A percentile compares a stretch with the other conserved stretches of the same genome.
phyloP scores from a whole-genome alignment of 2,329 filamentous ascomycete genomes.

The Sporothrix pallida region DNA sequence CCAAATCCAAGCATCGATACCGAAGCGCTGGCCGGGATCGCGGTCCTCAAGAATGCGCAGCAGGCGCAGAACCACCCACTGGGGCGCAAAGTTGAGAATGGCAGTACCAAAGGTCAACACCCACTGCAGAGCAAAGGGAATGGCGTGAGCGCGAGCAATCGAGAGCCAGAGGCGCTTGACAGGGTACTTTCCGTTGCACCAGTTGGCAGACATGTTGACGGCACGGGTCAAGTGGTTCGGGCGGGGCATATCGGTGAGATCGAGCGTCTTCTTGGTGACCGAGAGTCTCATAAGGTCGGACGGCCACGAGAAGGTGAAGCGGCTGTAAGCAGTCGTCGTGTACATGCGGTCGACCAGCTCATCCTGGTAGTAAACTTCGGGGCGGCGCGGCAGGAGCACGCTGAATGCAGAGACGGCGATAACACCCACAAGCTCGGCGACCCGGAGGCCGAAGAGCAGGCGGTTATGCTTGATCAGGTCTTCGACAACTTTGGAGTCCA shows the following conservation, averaged over 20 bases:
- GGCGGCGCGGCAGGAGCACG: constrained; percentile 68
- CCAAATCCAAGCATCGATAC: constrained; percentile 68
- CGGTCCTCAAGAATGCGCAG: constrained; percentile 67
- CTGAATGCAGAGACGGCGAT: constrained; percentile 56
- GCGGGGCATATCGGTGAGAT: constrained; percentile 66
- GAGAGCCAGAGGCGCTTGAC: constrained; percentile 63
- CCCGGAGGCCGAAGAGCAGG: constrained; percentile 53
- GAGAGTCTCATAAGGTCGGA: constrained; percentile 60
- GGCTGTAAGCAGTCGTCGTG: constrained; percentile 64
- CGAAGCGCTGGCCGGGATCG: constrained; percentile 51
- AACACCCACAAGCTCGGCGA: constrained; percentile 53
- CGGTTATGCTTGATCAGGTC: constrained; percentile 44
- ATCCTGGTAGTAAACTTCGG: constrained; percentile 66
- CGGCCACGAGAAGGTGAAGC: constrained; percentile 72
- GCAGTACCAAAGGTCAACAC: constrained; percentile 59
- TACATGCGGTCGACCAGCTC: constrained; percentile 67
- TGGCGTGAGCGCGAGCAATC: constrained; percentile 63
- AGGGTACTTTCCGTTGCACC: constrained; percentile 54
- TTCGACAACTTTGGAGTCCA: constrained; percentile 51
- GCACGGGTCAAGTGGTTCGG: constrained; percentile 62
- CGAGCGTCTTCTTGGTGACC: constrained; percentile 62
- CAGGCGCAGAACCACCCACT: constrained; percentile 70
- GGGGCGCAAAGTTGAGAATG: constrained; percentile 70
- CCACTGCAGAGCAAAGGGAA: constrained; percentile 64
- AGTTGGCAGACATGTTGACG: constrained; percentile 57